Conservation (phyloP, 306 rosid species). For the Lathyrus aphaca region DNA sequence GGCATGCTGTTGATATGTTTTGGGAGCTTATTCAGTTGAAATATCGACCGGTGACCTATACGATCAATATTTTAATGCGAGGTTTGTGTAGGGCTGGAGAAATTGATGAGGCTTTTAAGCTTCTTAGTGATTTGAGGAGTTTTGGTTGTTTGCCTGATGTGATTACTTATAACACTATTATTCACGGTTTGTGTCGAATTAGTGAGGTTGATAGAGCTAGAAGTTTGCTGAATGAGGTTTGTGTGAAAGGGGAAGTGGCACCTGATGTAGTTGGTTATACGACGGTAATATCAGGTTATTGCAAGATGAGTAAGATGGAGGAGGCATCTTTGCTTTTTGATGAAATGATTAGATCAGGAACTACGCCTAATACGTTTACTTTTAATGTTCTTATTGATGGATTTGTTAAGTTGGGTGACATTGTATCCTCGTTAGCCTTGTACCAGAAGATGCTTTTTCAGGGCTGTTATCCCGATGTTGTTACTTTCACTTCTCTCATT, state of each 20-base stretch:
- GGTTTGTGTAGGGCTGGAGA: conserved; percentile 64
- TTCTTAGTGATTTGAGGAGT: conserved; percentile 56
- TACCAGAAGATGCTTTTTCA: conserved; percentile 54
- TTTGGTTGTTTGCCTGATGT: conserved; percentile 65
- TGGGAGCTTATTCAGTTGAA: conserved; percentile 52
- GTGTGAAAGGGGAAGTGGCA: conserved; percentile 42
- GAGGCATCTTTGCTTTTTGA: conserved; percentile 61
- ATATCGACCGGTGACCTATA: conserved; percentile 53
- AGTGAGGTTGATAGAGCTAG: conserved; percentile 59
- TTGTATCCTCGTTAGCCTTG: conserved; percentile 55
- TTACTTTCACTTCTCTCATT: conserved; percentile 70
- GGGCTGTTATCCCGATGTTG: conserved; percentile 63
- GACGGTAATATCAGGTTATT: conserved; percentile 66
- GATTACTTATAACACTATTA: conserved; percentile 65
- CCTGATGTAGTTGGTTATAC: conserved; percentile 72
- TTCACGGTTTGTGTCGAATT: conserved; percentile 65
- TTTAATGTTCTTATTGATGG: conserved; percentile 76
- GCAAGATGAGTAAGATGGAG: conserved; percentile 61
- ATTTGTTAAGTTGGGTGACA: conserved; percentile 62
- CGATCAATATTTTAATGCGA: conserved; percentile 64
- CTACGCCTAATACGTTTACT: conserved; percentile 59
- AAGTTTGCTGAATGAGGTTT: conserved; percentile 54
- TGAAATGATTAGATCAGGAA: conserved; percentile 56
- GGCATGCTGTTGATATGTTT: conserved; percentile 60
- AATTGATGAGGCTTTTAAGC: conserved; percentile 53